phyloP scores from a whole-genome alignment of 2,329 filamentous ascomycete genomes.

The Mycosphaerella arachidis region DNA sequence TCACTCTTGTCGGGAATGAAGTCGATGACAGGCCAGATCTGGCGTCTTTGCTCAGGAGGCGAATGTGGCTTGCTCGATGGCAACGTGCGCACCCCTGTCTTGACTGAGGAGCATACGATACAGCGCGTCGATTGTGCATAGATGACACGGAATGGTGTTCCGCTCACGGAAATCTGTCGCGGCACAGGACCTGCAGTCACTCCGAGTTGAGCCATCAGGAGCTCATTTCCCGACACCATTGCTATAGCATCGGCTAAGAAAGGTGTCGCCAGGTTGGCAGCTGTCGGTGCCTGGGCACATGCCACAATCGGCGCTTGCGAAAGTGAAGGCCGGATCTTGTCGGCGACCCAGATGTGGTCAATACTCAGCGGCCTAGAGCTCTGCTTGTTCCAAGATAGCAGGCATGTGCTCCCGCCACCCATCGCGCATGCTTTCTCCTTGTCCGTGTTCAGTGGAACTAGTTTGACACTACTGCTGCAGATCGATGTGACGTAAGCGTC shows the following conservation, averaged over 20 bases:
- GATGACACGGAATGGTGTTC: conserved; percentile 30
- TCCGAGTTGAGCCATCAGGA: conserved; percentile 21
- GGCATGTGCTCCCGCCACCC: conserved; percentile 24
- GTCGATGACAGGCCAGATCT: conserved; percentile 43
- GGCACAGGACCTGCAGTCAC: conserved; percentile 21
- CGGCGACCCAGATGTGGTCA: conserved; percentile 28
- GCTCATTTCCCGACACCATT: conserved; percentile 22
- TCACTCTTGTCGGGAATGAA: conserved; percentile 34
- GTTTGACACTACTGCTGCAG: conserved; percentile 27
- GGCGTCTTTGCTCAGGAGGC: conserved; percentile 32
- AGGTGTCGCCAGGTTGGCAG: conserved; percentile 16
- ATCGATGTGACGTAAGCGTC: conserved; percentile 14
- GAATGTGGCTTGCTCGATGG: conserved; percentile 16
- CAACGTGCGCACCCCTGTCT: conserved; percentile 31
- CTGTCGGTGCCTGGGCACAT: conserved; percentile 22
- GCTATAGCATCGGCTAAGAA: conserved; percentile 22
- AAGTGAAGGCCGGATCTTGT: conserved; percentile 25
- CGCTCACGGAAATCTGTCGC: conserved; percentile 26
- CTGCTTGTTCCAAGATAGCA: conserved; percentile 23
- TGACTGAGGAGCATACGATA: conserved; percentile 47
- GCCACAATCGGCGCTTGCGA: conserved; percentile 24
- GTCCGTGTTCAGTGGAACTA: conserved; percentile 13
- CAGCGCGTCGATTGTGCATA: conserved; percentile 32
- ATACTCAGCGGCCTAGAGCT: conserved; percentile 11
- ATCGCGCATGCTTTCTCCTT: conserved; percentile 21